These are phyloP conservation scores for Abortiporus biennis DNA, from an alignment of 1,284 basidiomycete genomes.

Conservation along the genomic window DNA sequence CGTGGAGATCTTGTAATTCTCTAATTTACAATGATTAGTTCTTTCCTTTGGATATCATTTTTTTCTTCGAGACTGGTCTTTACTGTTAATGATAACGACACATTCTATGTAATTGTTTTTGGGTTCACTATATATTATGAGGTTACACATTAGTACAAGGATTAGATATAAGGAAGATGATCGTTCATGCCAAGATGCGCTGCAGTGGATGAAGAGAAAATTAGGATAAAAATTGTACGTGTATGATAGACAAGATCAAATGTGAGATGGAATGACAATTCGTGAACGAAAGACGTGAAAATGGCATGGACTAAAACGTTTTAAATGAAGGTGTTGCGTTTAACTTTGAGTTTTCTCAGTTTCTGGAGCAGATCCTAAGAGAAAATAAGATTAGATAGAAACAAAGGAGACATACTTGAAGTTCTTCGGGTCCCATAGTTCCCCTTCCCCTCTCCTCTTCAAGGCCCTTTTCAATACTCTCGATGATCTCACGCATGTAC, in stretches of 20 bases:
- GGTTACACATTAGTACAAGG: too few relatives aligned
- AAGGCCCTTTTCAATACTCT: conserved; percentile 71
- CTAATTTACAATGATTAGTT: conserved; percentile 26
- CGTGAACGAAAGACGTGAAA: too few relatives aligned
- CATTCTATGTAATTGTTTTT: too few relatives aligned
- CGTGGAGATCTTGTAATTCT: conserved; percentile 73
- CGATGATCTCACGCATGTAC: conserved; percentile 66
- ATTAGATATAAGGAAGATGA: too few relatives aligned
- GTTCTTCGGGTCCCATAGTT: conserved; percentile 57
- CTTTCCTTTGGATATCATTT: neutral
- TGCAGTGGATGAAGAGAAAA: too few relatives aligned
- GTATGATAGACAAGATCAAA: too few relatives aligned
- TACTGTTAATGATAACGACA: too few relatives aligned
- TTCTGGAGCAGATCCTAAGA: conserved; percentile 57
- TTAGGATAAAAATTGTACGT: too few relatives aligned
- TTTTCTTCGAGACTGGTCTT: too few relatives aligned
- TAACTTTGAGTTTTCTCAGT: conserved; percentile 52
- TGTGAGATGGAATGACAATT: neutral
- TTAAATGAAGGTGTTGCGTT: conserved; percentile 25
- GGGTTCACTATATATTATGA: too few relatives aligned
- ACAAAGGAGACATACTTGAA: conserved; percentile 44
- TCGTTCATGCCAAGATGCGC: too few relatives aligned
- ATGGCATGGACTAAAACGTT: too few relatives aligned
- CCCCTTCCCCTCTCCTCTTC: conserved; percentile 61
- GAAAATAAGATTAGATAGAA: conserved; percentile 9